Conservation (phyloP, 139 green algal species). For the Chlorella sp. region DNA sequence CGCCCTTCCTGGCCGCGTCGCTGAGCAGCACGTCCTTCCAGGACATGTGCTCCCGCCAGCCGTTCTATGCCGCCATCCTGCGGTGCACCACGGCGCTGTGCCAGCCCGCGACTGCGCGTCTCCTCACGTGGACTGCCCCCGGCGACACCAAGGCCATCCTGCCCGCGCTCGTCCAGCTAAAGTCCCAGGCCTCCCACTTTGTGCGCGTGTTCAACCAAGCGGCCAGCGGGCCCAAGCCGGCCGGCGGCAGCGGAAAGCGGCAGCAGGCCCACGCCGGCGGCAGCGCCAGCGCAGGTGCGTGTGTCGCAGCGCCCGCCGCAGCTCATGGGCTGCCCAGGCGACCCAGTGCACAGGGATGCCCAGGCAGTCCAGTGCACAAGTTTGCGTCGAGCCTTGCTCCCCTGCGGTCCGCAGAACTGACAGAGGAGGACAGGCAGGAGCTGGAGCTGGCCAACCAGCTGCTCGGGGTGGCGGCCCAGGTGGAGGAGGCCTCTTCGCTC, state of each 20-base stretch:
- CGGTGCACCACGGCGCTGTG: slow-evolving; percentile 45
- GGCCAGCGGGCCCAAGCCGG: not conserved
- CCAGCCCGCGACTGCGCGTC: slow-evolving; percentile 2
- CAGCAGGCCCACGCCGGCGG: too few species aligned
- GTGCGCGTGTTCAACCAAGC: slow-evolving; percentile 27
- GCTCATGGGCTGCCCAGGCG: too few species aligned
- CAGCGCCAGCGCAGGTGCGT: not conserved
- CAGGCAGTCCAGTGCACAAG: too few species aligned
- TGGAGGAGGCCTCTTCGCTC: not conserved
- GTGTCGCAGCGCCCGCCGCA: too few species aligned
- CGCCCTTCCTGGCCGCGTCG: slow-evolving; percentile 50
- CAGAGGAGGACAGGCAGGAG: slow-evolving; percentile 15
- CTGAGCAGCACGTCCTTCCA: slow-evolving; percentile 60
- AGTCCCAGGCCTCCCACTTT: slow-evolving; percentile 27
- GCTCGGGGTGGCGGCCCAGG: slow-evolving; percentile 15
- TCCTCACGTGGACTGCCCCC: slow-evolving; percentile 31
- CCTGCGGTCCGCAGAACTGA: not conserved
- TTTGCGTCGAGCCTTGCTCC: too few species aligned
- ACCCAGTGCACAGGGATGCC: too few species aligned
- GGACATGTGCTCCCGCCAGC: slow-evolving; percentile 50
- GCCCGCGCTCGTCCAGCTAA: not conserved
- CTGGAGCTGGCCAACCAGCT: slow-evolving; percentile 48
- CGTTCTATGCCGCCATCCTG: slow-evolving; percentile 60
- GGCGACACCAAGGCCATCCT: slow-evolving; percentile 3
- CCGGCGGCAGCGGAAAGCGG: too few species aligned